Conservation (phyloP, 805 yeast species). For the Saccharomycopsis sp. region DNA sequence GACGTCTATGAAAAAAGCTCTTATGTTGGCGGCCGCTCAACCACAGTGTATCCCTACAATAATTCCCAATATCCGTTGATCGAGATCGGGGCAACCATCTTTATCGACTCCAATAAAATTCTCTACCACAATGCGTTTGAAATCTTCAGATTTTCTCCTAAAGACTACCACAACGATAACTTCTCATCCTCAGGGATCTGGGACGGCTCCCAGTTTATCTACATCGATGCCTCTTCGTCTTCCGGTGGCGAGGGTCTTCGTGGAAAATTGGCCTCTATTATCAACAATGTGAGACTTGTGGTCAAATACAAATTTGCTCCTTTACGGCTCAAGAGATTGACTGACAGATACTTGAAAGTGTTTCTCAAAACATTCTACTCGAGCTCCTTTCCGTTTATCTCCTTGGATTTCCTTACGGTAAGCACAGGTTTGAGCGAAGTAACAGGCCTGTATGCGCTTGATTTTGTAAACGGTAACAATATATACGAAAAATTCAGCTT, state of each 20-base stretch:
- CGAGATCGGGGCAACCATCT: constrained; percentile 43
- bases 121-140: constrained; percentile 31
- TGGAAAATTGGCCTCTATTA: neutral
- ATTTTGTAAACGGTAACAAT: constrained; percentile 24
- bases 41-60: constrained; percentile 30
- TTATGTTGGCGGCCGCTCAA: constrained; percentile 42
- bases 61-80: constrained; percentile 24
- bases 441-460: constrained; percentile 25
- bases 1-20: constrained; percentile 36
- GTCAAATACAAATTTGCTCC: constrained; percentile 28
- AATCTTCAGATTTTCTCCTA: constrained; percentile 29
- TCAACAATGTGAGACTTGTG: constrained; percentile 22
- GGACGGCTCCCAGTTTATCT: constrained; percentile 30
- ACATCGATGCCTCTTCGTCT: constrained; percentile 8
- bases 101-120: constrained; percentile 35
- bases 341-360: constrained; percentile 22
- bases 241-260: neutral
- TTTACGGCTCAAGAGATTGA: constrained; percentile 22
- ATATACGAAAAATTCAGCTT: constrained; percentile 26
- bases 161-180: constrained; percentile 10
- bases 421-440: constrained; percentile 26
- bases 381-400: constrained; percentile 33
- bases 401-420: constrained; percentile 23
- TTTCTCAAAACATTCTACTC: constrained; percentile 31
- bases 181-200: constrained; percentile 30